A percentile compares a stretch with the other conserved stretches of the same genome.
Evolutionary conservation across 2,329 filamentous ascomycete species (phyloP).

Genomic region (Neoascochyta sp.): DNA sequence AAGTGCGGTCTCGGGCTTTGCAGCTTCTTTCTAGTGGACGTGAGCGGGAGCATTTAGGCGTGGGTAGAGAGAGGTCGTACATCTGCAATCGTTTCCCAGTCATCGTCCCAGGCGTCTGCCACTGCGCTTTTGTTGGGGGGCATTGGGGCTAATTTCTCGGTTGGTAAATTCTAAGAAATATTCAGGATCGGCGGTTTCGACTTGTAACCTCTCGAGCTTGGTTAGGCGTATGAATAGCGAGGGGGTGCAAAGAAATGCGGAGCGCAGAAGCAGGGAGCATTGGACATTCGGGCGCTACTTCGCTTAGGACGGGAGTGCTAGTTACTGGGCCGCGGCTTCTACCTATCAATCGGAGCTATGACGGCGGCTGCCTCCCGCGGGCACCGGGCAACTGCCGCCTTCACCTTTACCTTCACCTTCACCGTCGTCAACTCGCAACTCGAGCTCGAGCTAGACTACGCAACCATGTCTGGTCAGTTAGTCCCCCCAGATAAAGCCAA

Average conservation of each 20-base stretch:
- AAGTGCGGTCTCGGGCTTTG: constrained; percentile 38
- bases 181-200: too few species aligned
- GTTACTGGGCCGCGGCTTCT: constrained; percentile 9
- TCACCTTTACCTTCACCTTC: constrained; percentile 1
- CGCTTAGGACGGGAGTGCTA: constrained; percentile 9
- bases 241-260: constrained; percentile 11
- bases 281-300: constrained; percentile 8
- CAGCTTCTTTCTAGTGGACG: constrained; percentile 33
- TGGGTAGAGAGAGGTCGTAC: constrained; percentile 39
- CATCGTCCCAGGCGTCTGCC: constrained; percentile 74
- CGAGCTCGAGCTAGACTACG: not conserved
- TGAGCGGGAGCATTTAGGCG: constrained; percentile 14
- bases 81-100: constrained; percentile 82
- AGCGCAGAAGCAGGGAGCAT: constrained; percentile 7
- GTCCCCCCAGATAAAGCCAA: too few species aligned
- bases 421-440: too few species aligned
- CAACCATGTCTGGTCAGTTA: constrained; percentile 9
- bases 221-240: too few species aligned
- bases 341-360: constrained; percentile 8
- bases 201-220: too few species aligned
- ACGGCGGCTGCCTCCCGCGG: constrained; percentile 2
- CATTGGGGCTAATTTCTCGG: constrained; percentile 31
- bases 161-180: too few species aligned
- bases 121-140: constrained; percentile 45
- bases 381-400: too few species aligned